Evolutionary conservation across 2,329 filamentous ascomycete species (phyloP), one percentile per base, ranked within the genome.

Genomic region (Hymenoscyphus scutula): DNA sequence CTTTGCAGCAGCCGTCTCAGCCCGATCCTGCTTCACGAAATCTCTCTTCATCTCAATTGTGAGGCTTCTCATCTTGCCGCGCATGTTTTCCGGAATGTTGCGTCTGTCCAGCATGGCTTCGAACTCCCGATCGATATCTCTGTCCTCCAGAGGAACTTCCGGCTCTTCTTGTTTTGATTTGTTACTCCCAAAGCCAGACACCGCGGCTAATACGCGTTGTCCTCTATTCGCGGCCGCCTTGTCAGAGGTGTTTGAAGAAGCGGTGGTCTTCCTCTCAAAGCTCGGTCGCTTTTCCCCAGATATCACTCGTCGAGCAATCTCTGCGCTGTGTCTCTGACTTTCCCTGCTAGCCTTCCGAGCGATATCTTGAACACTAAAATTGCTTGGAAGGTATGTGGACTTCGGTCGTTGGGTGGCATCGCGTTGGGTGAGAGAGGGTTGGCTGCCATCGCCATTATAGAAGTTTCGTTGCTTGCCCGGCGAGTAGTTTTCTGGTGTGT

Each of bases 1-100:
- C 73, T 77, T 77, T 69, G 79, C 77, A 59, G 82, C 81, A 74
- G 80, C 79, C 76, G 82, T 87, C 74, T 89, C 89, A 6, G 85
- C 86, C 81, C 90, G 91, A 74, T 97, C 91, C 74, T 96, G 93
- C 59, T 89, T 88, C 70, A 98, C 92, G 71, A 99, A 96, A 73
- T 98, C 93, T 74, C 92, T 91, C 77, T 99, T 99, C 79, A 98
- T 93, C 38, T 90, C 89, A 67, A 91, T 84, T 66, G 91, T 92
- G 64, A 99, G 80, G 62, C 88, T 93, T 54, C 94, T 86, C 92
- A 99, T 97, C 78, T 96, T 96, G 76, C 94, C 92, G 61, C 94
- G 84, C 81, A 97, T 92, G 67, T 97, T 90, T 72, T 96, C 91
- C 2, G 94, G 93, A 60, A 98, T 96, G 71, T 98, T 97, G 67